Base-by-base conservation (phyloP, 129 eudicot genomes). In the Sambucus nigra region DNA sequence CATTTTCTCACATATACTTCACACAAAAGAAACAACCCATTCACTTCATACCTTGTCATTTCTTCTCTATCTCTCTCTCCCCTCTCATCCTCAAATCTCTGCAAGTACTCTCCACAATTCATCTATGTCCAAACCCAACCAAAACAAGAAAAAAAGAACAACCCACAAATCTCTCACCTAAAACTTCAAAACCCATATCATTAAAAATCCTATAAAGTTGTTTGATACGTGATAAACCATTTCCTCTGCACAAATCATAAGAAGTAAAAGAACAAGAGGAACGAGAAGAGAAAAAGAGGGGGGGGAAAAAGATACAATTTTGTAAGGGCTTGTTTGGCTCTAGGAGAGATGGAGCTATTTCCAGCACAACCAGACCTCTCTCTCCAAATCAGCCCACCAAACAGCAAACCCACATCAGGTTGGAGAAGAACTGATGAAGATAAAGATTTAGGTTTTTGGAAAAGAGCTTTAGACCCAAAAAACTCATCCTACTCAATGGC, bases 321-420 rank as follows among this genome's bases (percentile, higher is more conserved):
- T n/a, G n/a, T n/a, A n/a, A n/a, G 19, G 18, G 61, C 62, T 38
- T 33, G 38, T 33, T 35, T 35, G 42, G 42, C 56, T 50, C 55
- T 49, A 50, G 15, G 57, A 57, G 42, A 65, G 39, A 86, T 89
- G 95, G 97, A 89, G 86, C 61, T 89, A 28, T 84, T 81, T 42
- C 94, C 95, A 40, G 74, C 97, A 68, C 95, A 84, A 61, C 95
- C 97, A 45, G 97, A 89, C 76, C 72, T 89, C 26, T 89, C 97
- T 39, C 67, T 89, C 38, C 81, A 84, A 76, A 89, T 89, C 69
- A 84, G 95, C 80, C 86, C 84, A 32, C 94, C 97, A 61, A 81
- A 62, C 80, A 73, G 42, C 48, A 74, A 84, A 71, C 74, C 84
- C 73, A 61, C 82, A 31, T 70, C 91, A 42, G n/a, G 69, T 31